Evolutionary conservation across 768 basidiomycete genomes (phyloP).

Genomic region (Imleria badia): DNA sequence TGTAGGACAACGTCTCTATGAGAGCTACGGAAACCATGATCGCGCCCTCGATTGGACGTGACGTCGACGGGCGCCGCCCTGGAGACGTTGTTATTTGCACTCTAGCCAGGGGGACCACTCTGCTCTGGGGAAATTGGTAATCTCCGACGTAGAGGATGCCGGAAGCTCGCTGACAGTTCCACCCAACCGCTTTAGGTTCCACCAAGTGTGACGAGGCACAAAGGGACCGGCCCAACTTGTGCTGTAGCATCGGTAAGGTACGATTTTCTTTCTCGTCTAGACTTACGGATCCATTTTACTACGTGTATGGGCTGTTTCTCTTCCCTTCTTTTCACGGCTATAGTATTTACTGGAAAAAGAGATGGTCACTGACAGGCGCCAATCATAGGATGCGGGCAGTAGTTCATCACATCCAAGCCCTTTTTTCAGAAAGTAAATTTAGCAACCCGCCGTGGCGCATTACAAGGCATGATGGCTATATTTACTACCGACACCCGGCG

Average conservation of each 20-base stretch:
- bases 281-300: neutral
- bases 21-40: neutral
- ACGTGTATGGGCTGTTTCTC: neutral
- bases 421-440: neutral
- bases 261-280: neutral
- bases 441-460: neutral
- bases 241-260: neutral
- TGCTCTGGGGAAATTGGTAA: neutral
- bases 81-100: neutral
- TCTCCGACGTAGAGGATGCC: neutral
- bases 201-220: neutral
- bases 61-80: neutral
- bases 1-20: constrained; percentile 7
- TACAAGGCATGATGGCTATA: too few relatives aligned
- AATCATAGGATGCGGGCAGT: neutral
- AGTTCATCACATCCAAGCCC: neutral
- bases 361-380: neutral
- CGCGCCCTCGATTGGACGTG: neutral
- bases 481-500: neutral
- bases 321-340: neutral
- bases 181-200: neutral
- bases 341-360: neutral
- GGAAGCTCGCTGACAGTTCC: neutral
- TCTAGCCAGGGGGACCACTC: neutral
- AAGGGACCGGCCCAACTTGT: neutral